Evolutionary conservation across 495 filamentous ascomycete genomes (phyloP).

Genomic region (Pseudotulostoma volvatum): DNA sequence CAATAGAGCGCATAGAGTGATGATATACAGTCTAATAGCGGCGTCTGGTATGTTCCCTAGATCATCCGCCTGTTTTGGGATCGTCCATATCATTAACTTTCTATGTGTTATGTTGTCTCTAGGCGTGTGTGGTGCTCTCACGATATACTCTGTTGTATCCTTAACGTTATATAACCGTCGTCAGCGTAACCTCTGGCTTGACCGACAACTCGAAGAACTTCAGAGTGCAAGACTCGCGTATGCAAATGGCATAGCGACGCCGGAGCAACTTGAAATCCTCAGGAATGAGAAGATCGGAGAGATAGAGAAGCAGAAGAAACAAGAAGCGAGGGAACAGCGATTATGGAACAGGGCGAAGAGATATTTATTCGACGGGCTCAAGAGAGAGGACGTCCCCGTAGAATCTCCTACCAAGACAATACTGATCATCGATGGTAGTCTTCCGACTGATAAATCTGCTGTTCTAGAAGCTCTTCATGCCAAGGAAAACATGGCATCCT

Average conservation of each 20-base stretch:
- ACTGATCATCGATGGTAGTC: too few species aligned
- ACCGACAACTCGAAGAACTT: conserved; percentile 42
- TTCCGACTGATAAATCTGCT: too few species aligned
- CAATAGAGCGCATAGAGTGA: conserved; percentile 67
- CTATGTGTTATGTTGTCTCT: neutral
- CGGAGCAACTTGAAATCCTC: conserved; percentile 30
- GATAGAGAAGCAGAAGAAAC: conserved; percentile 27
- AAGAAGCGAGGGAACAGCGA: conserved; percentile 27
- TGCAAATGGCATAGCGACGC: conserved; percentile 44
- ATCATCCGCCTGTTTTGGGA: too few species aligned
- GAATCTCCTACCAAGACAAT: conserved; percentile 7
- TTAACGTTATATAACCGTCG: conserved; percentile 77
- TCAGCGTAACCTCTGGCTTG: conserved; percentile 47
- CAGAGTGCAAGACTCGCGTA: conserved; percentile 43
- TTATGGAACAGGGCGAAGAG: conserved; percentile 29
- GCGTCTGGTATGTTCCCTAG: conserved; percentile 49
- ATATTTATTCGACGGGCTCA: conserved; percentile 31
- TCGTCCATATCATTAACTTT: too few species aligned
- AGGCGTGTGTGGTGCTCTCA: conserved; percentile 60
- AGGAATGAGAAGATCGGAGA: conserved; percentile 43
- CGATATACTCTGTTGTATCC: conserved; percentile 66
- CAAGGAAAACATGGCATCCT: too few species aligned
- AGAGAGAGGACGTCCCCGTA: conserved; percentile 27
- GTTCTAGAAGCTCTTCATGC: conserved; percentile 27
- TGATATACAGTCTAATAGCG: conserved; percentile 57